A percentile compares a stretch with the other conserved stretches of the same genome.
Evolutionary conservation across 2,329 filamentous ascomycete genomes (phyloP).

Genomic region (Drechslerella dactyloides): DNA sequence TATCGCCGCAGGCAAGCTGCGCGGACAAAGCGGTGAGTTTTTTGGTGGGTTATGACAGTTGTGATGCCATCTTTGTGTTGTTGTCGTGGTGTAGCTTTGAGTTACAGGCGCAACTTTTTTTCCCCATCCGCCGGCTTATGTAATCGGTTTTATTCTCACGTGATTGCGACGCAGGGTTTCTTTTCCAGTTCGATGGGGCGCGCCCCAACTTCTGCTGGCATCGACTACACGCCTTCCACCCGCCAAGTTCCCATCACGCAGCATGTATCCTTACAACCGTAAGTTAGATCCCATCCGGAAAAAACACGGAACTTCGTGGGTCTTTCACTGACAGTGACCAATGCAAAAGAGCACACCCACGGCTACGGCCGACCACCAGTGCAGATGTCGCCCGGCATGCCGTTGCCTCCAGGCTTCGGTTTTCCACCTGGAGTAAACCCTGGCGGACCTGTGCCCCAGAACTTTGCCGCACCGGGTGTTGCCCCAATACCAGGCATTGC

Average conservation of each 20-base stretch:
- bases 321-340: neutral
- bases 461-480: constrained; percentile 74
- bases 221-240: neutral
- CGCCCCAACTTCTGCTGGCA: no score
- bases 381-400: constrained; percentile 53
- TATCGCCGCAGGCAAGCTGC: neutral
- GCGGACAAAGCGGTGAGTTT: no score
- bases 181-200: no score
- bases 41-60: no score
- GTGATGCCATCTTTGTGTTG: no score
- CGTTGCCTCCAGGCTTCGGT: constrained; percentile 47
- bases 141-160: no score
- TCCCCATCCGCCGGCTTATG: no score
- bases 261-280: constrained; percentile 55
- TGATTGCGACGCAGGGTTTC: no score
- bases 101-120: no score
- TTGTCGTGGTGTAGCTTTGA: no score
- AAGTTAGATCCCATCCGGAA: constrained; percentile 27
- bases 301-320: no score
- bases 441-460: constrained; percentile 47
- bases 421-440: constrained; percentile 52
- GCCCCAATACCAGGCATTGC: constrained; percentile 78
- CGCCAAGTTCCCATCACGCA: neutral
- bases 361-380: constrained; percentile 54
- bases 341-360: constrained; percentile 36